phyloP scores from a whole-genome alignment of 768 basidiomycete genomes.

The Pleurotus djamor region DNA sequence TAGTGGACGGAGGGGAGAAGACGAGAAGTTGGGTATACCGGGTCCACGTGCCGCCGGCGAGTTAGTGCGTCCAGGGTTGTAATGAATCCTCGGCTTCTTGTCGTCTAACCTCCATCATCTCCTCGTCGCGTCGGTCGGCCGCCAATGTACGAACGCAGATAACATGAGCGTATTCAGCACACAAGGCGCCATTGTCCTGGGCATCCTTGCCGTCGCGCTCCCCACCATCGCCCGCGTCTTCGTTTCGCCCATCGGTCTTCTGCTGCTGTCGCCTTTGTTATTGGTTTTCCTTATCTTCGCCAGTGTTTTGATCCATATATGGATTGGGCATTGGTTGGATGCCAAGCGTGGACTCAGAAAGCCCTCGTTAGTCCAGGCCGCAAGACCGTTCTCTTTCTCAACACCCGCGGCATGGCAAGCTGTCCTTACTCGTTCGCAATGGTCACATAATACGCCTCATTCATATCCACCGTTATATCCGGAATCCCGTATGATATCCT shows the following conservation, averaged over 20 bases:
- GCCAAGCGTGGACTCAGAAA: slow-evolving; percentile 24
- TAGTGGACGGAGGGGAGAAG: neutral
- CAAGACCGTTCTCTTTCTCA: slow-evolving; percentile 81
- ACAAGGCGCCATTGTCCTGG: slow-evolving; percentile 54
- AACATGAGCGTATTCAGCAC: slow-evolving; percentile 40
- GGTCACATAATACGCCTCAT: slow-evolving; percentile 75
- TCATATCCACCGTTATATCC: slow-evolving; percentile 67
- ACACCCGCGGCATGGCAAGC: slow-evolving; percentile 96
- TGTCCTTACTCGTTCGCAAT: slow-evolving; percentile 83
- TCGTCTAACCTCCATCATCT: neutral
- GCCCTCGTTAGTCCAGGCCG: slow-evolving; percentile 50
- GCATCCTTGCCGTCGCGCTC: slow-evolving; percentile 52
- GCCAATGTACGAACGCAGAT: neutral
- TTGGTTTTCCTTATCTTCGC: slow-evolving; percentile 43
- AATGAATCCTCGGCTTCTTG: neutral
- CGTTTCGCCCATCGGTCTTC: slow-evolving; percentile 63
- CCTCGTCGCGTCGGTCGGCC: neutral
- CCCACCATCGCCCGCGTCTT: slow-evolving; percentile 54
- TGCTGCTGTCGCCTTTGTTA: slow-evolving; percentile 64
- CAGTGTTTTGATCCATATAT: slow-evolving; percentile 52
- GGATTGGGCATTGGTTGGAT: slow-evolving; percentile 61
- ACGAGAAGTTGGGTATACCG: no score
- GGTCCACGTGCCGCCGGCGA: neutral
- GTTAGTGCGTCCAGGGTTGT: neutral
- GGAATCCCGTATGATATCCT: slow-evolving; percentile 61